A percentile compares a stretch with the other conserved stretches of the same genome.
phyloP scores from a whole-genome alignment of 2,329 filamentous ascomycete genomes.

The Emydomyces testavorans region DNA sequence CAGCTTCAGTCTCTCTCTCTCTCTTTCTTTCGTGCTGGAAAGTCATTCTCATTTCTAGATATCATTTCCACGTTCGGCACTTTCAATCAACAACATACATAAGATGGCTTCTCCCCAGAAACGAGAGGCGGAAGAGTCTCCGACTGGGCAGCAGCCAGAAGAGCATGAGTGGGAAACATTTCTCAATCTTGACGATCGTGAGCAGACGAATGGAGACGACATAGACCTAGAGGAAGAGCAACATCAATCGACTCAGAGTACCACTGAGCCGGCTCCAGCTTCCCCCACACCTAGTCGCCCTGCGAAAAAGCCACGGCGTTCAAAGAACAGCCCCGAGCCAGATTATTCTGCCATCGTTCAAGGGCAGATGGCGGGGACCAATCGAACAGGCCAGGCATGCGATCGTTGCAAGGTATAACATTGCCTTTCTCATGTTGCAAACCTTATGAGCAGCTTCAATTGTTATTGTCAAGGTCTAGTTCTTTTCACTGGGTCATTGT shows the following conservation, averaged over 20 bases:
- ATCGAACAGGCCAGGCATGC: conserved; percentile 22
- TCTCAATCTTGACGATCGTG: conserved; percentile 14
- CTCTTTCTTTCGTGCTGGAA: no score
- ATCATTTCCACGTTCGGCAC: neutral
- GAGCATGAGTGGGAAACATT: conserved; percentile 5
- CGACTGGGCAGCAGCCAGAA: neutral
- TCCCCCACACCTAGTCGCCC: neutral
- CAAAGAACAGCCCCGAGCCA: conserved; percentile 19
- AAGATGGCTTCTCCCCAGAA: conserved; percentile 5
- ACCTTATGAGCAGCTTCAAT: neutral
- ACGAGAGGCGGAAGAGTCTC: neutral
- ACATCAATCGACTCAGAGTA: neutral
- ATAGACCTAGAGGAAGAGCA: neutral
- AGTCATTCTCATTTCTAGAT: neutral
- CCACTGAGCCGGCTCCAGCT: neutral
- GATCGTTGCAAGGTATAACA: conserved; percentile 23
- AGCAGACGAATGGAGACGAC: conserved; percentile 16
- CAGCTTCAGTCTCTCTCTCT: neutral
- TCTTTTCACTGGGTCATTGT: neutral
- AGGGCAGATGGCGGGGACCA: conserved; percentile 15
- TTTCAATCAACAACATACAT: neutral
- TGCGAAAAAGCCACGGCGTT: conserved; percentile 18
- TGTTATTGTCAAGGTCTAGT: neutral
- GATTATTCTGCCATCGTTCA: conserved; percentile 20
- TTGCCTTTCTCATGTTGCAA: neutral